Base-by-base conservation (phyloP, 139 green algal genomes). In the Coccomyxa sp. region DNA sequence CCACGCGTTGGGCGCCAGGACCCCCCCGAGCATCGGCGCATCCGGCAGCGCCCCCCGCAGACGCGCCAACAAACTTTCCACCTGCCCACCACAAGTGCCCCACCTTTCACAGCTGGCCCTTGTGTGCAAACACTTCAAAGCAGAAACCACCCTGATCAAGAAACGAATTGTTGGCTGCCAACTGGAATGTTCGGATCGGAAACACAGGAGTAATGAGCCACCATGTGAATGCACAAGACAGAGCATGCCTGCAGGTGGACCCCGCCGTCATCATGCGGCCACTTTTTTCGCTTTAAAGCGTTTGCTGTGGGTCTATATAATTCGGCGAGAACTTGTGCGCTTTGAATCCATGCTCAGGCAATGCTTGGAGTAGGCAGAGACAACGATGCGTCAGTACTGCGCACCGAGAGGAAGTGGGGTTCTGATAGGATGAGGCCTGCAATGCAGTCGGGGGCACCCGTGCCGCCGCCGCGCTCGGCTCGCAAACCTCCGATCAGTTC, bases 361-460 rank as follows among this genome's bases (percentile, higher is more conserved):
- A 71, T 71, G 18, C 63, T 71, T 71, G 38, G 21, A 71, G 63
- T 71, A 21, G 63, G 63, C 18, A 71, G 63, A 9, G 63, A 71
- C 18, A 51, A 7, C 38, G 3, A 7, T 51, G 38, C 7, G 38
- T 51, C 38, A 76, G 25, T 57, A 58, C 59, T 67, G 17, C 18
- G 45, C 14, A 84, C 81, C 81, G 60, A 28, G 21, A 68, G 32
- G 27, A 84, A 84, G 57, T 84, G 81, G 13, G 81, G 81, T 38
- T 79, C 81, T 51, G 81, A 84, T 1, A 84, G 81, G 25, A 84
- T 66, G 10, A 84, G 31, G 32, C 58, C 81, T 27, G 81, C 81
- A 66, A 66, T 71, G 38, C 75, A 58, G 66, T 67, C 21, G 16
- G 31, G 31, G 18, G 27, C 28, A 3, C 21, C 32, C 25, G 38